A percentile compares a stretch with the other conserved stretches of the same genome.
Evolutionary conservation across 108 stramenopile genomes (phyloP).

Genomic region (Epithemia pelagica): DNA sequence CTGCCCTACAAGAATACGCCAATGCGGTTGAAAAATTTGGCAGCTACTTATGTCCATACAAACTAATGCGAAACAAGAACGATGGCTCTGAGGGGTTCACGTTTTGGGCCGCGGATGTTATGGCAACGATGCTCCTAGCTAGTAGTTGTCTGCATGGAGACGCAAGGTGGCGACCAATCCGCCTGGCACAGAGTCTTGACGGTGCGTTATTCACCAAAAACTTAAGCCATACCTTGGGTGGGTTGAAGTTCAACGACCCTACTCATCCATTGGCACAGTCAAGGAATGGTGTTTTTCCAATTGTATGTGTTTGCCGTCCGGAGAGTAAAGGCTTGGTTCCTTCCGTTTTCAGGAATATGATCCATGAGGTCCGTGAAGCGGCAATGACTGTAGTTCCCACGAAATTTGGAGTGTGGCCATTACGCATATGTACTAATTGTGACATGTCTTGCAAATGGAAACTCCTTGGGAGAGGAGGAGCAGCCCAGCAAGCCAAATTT

Average conservation of each 20-base stretch:
- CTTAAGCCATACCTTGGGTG: not conserved
- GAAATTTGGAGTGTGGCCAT: not conserved
- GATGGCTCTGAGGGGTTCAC: not conserved
- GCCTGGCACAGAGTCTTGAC: not conserved
- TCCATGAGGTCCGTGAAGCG: not conserved
- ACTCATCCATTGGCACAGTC: not conserved
- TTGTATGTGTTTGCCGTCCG: not conserved
- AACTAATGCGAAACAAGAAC: not conserved
- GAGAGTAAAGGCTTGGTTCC: not conserved
- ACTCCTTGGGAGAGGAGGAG: not conserved
- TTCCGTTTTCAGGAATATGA: not conserved
- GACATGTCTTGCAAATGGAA: not conserved
- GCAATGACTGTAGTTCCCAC: not conserved
- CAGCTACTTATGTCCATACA: not conserved
- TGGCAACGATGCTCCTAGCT: not conserved
- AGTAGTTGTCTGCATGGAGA: not conserved
- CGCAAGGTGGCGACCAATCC: not conserved
- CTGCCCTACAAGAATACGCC: not conserved
- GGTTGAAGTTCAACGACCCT: not conserved
- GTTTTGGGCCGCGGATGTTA: not conserved
- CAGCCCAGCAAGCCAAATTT: not conserved
- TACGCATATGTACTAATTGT: not conserved
- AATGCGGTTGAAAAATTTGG: not conserved
- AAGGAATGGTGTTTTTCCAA: not conserved
- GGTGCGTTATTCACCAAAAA: not conserved